Evolutionary conservation across 1,284 basidiomycete species (phyloP).

Genomic region (Cutaneotrichosporon daszewskae): DNA sequence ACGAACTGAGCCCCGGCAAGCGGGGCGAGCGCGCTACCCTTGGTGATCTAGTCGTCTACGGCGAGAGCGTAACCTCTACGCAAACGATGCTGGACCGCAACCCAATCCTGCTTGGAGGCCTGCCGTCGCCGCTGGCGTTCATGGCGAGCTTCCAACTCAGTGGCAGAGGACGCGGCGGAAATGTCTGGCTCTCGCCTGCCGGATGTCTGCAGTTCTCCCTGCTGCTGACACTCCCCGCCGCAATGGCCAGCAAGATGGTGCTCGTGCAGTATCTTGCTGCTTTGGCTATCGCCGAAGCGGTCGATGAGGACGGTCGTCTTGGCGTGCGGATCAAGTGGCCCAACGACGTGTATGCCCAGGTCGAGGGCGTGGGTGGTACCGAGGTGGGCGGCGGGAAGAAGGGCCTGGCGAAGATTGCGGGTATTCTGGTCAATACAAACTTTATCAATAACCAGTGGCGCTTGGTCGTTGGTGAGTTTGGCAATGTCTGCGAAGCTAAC

Average conservation of each 20-base stretch:
- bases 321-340: constrained; percentile 90
- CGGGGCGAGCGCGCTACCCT: constrained; percentile 38
- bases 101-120: constrained; percentile 59
- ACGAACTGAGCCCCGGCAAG: constrained; percentile 6
- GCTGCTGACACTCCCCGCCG: constrained; percentile 58
- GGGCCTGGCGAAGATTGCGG: constrained; percentile 67
- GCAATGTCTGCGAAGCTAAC: not conserved
- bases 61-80: constrained; percentile 85
- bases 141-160: constrained; percentile 81
- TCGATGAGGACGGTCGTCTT: constrained; percentile 52
- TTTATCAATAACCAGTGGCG: constrained; percentile 67
- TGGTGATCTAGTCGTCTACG: constrained; percentile 77
- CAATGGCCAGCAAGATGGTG: constrained; percentile 65
- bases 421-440: constrained; percentile 85
- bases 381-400: constrained; percentile 45
- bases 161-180: constrained; percentile 82
- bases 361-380: constrained; percentile 46
- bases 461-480: constrained; percentile 66
- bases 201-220: constrained; percentile 87
- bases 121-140: constrained; percentile 68
- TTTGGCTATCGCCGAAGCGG: constrained; percentile 79
- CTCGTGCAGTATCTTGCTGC: constrained; percentile 95
- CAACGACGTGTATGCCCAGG: constrained; percentile 82
- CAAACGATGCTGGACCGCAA: constrained; percentile 96
- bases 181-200: constrained; percentile 86